Evolutionary conservation across 1,284 basidiomycete species (phyloP).

Genomic region (Phylloporus gajari): DNA sequence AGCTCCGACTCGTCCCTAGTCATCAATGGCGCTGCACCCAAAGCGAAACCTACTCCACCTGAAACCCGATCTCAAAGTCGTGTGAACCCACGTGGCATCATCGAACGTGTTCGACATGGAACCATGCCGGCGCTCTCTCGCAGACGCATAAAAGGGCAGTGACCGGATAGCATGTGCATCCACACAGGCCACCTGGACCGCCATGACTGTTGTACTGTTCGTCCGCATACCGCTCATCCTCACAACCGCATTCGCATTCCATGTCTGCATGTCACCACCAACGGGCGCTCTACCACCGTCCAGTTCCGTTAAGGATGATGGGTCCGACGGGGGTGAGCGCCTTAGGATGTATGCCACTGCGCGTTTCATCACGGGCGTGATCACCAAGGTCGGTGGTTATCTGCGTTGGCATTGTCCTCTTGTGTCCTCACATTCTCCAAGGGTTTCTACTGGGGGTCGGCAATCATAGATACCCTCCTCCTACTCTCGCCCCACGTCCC

Average conservation of each 20-base stretch:
- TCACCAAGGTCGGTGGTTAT: conserved; percentile 30
- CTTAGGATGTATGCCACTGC: conserved; percentile 8
- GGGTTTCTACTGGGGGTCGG: conserved; percentile 35
- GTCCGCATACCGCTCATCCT: conserved; percentile 31
- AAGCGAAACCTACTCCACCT: neutral
- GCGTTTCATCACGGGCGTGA: conserved; percentile 9
- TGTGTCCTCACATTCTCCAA: conserved; percentile 11
- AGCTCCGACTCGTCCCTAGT: no score
- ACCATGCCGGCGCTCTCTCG: neutral
- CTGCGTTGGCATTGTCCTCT: neutral
- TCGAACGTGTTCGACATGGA: neutral
- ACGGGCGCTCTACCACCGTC: neutral
- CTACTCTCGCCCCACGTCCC: conserved; percentile 22
- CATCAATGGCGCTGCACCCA: no score
- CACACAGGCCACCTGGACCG: no score
- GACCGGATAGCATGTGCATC: neutral
- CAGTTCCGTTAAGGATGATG: no score
- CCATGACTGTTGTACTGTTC: conserved; percentile 19
- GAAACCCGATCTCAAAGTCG: neutral
- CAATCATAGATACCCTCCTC: conserved; percentile 25
- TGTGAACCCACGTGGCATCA: neutral
- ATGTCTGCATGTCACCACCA: conserved; percentile 30
- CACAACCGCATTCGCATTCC: conserved; percentile 34
- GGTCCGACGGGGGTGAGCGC: neutral
- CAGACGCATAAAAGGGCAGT: neutral